Percentiles rank a stretch among this genome's conserved stretches.
Evolutionary conservation across 495 filamentous ascomycete genomes (phyloP).

Genomic region (Neurospora tetraspora): DNA sequence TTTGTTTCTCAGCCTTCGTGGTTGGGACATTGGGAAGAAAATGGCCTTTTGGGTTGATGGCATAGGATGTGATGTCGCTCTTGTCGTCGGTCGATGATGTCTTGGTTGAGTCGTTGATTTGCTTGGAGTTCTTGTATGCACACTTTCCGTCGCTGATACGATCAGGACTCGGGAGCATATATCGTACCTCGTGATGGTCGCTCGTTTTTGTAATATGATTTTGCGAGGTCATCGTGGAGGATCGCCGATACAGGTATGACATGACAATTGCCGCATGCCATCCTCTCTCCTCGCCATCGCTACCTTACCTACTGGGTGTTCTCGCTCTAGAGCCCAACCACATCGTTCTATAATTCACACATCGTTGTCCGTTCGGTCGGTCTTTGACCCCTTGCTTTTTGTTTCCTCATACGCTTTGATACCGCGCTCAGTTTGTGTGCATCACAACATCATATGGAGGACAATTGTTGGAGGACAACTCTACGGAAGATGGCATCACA

Average conservation of each 20-base stretch:
- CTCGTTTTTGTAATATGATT: not conserved
- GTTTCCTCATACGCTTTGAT: not conserved
- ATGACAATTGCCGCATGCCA: not conserved
- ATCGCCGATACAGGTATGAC: not conserved
- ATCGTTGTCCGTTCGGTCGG: not conserved
- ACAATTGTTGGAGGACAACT: not conserved
- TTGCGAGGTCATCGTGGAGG: not conserved
- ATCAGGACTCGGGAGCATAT: not conserved
- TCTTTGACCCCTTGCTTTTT: not conserved
- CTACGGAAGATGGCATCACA: not conserved
- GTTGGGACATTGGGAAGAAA: slow-evolving; percentile 21
- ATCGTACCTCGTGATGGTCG: not conserved
- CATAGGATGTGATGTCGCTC: not conserved
- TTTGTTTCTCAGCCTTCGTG: slow-evolving; percentile 15
- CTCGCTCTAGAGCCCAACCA: not conserved
- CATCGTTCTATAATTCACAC: not conserved
- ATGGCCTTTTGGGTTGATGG: not conserved
- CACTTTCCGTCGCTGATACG: not conserved
- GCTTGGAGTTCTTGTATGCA: not conserved
- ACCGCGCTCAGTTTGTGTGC: not conserved
- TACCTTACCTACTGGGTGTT: not conserved
- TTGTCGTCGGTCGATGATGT: not conserved
- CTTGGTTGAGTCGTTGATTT: not conserved
- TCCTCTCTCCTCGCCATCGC: not conserved
- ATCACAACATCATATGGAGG: not conserved